Conservation (phyloP, 352 stramenopile species). For the Thraustochytrium sp. region DNA sequence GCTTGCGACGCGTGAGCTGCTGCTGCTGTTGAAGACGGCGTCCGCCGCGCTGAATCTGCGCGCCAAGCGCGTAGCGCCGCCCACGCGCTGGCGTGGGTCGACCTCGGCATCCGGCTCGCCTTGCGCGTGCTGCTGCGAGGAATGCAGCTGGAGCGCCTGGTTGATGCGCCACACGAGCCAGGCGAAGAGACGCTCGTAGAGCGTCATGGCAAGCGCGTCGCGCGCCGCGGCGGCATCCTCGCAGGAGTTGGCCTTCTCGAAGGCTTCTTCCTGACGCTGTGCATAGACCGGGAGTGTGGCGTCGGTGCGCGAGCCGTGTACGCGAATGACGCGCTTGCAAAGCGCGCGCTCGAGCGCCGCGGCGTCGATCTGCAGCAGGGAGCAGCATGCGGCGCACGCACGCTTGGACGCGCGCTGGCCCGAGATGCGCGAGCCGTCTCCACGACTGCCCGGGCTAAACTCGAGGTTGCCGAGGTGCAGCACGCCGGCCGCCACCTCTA, state of each 20-base stretch:
- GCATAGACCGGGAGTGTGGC: background rate
- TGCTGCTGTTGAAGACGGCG: background rate
- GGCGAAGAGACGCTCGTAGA: conserved; percentile 95
- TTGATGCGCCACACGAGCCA: conserved; percentile 92
- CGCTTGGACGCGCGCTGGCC: background rate
- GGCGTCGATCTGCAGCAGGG: conserved; percentile 24
- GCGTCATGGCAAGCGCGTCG: conserved; percentile 89
- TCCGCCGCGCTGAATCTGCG: background rate
- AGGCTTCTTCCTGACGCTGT: conserved; percentile 31
- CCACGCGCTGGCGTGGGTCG: background rate
- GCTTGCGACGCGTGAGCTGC: too few relatives aligned
- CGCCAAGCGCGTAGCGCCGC: too few relatives aligned
- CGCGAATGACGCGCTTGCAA: conserved; percentile 68
- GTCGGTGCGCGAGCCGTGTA: conserved; percentile 36
- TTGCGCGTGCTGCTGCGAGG: background rate
- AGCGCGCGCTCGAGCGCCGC: conserved; percentile 64
- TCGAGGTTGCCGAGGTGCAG: conserved; percentile 88
- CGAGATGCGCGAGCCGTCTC: background rate
- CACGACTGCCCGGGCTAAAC: conserved; percentile 51
- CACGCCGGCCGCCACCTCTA: conserved; percentile 78
- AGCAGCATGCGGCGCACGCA: background rate
- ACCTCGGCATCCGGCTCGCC: background rate
- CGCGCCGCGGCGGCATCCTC: conserved; percentile 72
- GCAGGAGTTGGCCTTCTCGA: conserved; percentile 49
- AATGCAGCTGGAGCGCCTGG: conserved; percentile 16